A percentile compares a stretch with the other conserved stretches of the same genome.
phyloP scores from a whole-genome alignment of 306 rosid genomes.

The Medicago arabica region DNA sequence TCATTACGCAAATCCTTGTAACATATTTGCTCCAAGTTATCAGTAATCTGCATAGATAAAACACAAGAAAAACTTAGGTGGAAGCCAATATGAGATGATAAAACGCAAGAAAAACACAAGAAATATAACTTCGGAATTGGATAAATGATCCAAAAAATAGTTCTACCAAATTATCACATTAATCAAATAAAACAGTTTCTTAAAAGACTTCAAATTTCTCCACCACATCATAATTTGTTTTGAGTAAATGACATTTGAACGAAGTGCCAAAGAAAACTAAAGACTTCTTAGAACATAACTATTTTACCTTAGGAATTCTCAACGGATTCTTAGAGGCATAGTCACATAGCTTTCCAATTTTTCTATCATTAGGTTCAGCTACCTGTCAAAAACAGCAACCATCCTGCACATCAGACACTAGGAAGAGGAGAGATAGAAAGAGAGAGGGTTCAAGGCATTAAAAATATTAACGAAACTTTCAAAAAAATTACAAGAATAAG shows the following conservation, averaged over 20 bases:
- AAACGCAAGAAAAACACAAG: slow-evolving; percentile 42
- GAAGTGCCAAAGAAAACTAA: slow-evolving; percentile 19
- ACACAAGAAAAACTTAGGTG: slow-evolving; percentile 35
- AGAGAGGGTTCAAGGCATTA: slow-evolving; percentile 22
- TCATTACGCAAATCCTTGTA: slow-evolving; percentile 88
- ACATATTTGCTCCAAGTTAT: slow-evolving; percentile 75
- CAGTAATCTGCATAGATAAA: slow-evolving; percentile 68
- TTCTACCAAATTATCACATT: slow-evolving; percentile 23
- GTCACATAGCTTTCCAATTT: slow-evolving; percentile 59
- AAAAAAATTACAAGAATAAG: too few species aligned
- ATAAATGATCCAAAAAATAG: background rate
- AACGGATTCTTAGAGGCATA: slow-evolving; percentile 59
- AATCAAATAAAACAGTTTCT: slow-evolving; percentile 27
- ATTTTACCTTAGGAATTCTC: slow-evolving; percentile 56
- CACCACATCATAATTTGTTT: slow-evolving; percentile 9
- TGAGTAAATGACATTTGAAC: slow-evolving; percentile 5
- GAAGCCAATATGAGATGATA: slow-evolving; percentile 8
- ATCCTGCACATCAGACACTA: slow-evolving; percentile 32
- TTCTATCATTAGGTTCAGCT: slow-evolving; percentile 55
- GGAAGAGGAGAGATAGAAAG: background rate
- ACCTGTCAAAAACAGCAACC: slow-evolving; percentile 46
- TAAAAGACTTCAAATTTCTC: slow-evolving; percentile 15
- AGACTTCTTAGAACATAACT: slow-evolving; percentile 9
- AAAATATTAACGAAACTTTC: background rate
- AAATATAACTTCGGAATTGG: slow-evolving; percentile 21